Percentiles rank a stretch among this genome's conserved stretches.
Conservation (phyloP, 2,329 filamentous ascomycete genomes). For the Beauveria medogensis region DNA sequence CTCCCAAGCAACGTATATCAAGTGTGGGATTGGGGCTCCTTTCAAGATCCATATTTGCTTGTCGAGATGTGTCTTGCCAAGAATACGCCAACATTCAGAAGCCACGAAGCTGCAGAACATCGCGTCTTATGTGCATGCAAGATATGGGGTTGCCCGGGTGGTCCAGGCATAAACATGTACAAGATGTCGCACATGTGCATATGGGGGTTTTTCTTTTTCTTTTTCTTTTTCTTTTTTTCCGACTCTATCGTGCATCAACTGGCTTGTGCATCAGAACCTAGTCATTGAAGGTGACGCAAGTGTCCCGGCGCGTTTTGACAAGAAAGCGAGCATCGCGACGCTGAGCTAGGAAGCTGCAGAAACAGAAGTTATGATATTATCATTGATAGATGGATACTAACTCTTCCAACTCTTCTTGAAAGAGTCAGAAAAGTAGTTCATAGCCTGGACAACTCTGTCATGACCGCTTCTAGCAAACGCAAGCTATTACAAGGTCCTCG, state of each 20-base stretch:
- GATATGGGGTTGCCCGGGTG: not conserved
- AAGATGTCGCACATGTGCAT: not conserved
- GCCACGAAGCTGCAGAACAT: not conserved
- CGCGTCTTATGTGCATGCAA: not conserved
- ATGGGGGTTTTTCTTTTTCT: not conserved
- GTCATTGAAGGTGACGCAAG: not conserved
- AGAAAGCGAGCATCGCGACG: too few relatives aligned
- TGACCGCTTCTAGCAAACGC: conserved; percentile 44
- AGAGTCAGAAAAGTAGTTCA: conserved; percentile 50
- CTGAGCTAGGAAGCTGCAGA: too few relatives aligned
- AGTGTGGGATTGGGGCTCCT: conserved; percentile 17
- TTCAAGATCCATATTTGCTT: not conserved
- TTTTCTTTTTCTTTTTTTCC: too few relatives aligned
- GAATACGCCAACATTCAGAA: not conserved
- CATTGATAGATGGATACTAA: conserved; percentile 20
- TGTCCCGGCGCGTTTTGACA: too few relatives aligned
- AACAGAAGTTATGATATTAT: not conserved
- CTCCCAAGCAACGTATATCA: conserved; percentile 17
- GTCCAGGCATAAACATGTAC: not conserved
- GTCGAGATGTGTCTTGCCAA: not conserved
- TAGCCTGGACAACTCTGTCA: conserved; percentile 44
- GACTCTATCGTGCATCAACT: not conserved
- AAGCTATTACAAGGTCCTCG: conserved; percentile 23
- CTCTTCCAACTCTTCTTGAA: conserved; percentile 43
- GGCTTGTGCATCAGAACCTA: not conserved